Percentiles rank a stretch among this genome's conserved stretches.
Conservation (phyloP, 1,139 yeast species). For the Geotrichum cucujoidarum region DNA sequence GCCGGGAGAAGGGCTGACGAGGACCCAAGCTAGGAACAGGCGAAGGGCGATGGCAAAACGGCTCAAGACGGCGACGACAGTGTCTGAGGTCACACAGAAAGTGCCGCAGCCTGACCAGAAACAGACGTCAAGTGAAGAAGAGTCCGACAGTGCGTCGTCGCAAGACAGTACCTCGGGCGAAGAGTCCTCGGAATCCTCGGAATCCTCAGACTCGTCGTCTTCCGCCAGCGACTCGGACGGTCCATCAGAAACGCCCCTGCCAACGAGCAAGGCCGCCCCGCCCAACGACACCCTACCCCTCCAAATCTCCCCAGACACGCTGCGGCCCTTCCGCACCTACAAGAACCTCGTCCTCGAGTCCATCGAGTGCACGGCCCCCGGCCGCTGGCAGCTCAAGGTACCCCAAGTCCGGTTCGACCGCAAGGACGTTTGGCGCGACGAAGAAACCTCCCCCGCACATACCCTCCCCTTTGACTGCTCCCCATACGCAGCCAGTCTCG, state of each 20-base stretch:
- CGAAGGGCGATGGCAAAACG: slow-evolving; percentile 7
- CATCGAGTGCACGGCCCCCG: slow-evolving; percentile 3
- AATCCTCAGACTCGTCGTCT: background rate
- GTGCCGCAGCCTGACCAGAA: slow-evolving; percentile 2
- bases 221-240: background rate
- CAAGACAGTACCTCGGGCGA: too few species aligned
- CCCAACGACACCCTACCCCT: slow-evolving; percentile 1
- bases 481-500: background rate
- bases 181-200: background rate
- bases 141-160: too few species aligned
- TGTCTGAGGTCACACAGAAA: background rate
- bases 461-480: slow-evolving; percentile 4
- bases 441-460: background rate
- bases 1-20: slow-evolving; percentile 21
- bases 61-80: background rate
- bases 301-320: background rate
- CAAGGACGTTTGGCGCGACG: background rate
- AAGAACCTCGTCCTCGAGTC: slow-evolving; percentile 11
- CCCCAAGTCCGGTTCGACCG: slow-evolving; percentile 2
- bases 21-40: slow-evolving; percentile 22
- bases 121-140: background rate
- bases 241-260: background rate
- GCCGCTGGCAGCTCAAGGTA: background rate
- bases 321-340: slow-evolving; percentile 6
- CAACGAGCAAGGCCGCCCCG: background rate